These are phyloP conservation scores for Striga asiatica DNA, from an alignment of 257 asterid species.

Conservation along the genomic window DNA sequence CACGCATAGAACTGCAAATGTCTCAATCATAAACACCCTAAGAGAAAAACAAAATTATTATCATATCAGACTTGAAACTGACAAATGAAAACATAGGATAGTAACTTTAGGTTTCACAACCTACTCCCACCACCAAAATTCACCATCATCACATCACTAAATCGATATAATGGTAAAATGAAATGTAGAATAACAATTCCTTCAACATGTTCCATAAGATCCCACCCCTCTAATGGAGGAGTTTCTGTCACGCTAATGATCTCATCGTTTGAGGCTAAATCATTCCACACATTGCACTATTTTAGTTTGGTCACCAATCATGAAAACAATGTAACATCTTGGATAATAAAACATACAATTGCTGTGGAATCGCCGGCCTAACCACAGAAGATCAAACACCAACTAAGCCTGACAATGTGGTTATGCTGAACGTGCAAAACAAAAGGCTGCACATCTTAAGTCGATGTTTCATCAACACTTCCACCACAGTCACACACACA, in stretches of 20 bases:
- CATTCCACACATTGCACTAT: background rate
- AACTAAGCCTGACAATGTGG: background rate
- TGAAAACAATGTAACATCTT: background rate
- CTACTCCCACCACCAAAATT: conserved; percentile 3
- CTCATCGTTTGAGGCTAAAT: background rate
- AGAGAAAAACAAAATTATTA: conserved; percentile 1
- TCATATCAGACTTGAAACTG: background rate
- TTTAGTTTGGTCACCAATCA: background rate
- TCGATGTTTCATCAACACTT: background rate
- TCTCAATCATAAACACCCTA: background rate
- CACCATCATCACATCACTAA: conserved; percentile 3
- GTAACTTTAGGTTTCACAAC: background rate
- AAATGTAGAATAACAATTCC: conserved; percentile 9
- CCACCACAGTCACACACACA: conserved; percentile 8
- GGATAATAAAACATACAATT: background rate
- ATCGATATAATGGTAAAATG: conserved; percentile 2
- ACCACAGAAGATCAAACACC: conserved; percentile 4
- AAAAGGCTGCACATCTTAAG: conserved; percentile 8
- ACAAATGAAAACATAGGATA: background rate
- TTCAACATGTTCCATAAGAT: conserved; percentile 6
- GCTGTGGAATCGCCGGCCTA: background rate
- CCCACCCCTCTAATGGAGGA: background rate
- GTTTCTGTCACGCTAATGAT: background rate
- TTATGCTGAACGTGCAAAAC: background rate
- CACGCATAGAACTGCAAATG: background rate